A percentile compares a stretch with the other conserved stretches of the same genome.
Conservation (phyloP, 768 basidiomycete genomes). For the Boletales sp. region DNA sequence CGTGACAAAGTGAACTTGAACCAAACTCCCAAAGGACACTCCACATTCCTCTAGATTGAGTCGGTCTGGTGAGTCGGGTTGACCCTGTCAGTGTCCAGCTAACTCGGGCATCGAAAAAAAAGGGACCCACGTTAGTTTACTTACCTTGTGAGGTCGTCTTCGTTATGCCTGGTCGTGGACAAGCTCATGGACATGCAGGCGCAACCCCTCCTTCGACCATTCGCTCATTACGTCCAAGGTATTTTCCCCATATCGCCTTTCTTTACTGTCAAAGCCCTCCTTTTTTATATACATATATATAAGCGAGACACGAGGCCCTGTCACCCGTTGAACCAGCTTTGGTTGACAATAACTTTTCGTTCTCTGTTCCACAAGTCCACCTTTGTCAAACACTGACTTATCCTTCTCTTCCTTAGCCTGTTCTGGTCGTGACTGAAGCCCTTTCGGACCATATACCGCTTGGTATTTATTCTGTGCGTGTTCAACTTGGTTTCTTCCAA, state of each 20-base stretch:
- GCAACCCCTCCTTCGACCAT: slow-evolving; percentile 3
- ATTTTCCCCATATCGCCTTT: slow-evolving; percentile 12
- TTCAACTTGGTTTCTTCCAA: slow-evolving; percentile 8
- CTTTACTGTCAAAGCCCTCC: background rate
- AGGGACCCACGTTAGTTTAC: no score
- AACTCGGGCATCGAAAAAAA: no score
- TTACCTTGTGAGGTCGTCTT: no score
- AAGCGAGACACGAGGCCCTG: slow-evolving; percentile 26
- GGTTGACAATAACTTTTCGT: slow-evolving; percentile 25
- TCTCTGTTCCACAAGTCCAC: slow-evolving; percentile 22
- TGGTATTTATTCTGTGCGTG: slow-evolving; percentile 26
- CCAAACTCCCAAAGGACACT: slow-evolving; percentile 30
- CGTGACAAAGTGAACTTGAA: slow-evolving; percentile 49
- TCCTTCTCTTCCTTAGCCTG: slow-evolving; percentile 14
- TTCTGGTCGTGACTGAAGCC: slow-evolving; percentile 24
- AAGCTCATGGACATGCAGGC: no score
- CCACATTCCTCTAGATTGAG: no score
- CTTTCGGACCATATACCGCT: slow-evolving; percentile 20
- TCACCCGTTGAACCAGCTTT: slow-evolving; percentile 15
- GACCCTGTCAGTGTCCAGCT: no score
- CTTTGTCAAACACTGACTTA: slow-evolving; percentile 23
- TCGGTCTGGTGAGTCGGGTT: no score
- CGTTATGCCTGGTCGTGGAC: no score
- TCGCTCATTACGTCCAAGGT: slow-evolving; percentile 61
- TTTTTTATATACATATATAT: background rate